Conservation (phyloP, 75 land plant genomes). For the Cunninghamia lanceolata region DNA sequence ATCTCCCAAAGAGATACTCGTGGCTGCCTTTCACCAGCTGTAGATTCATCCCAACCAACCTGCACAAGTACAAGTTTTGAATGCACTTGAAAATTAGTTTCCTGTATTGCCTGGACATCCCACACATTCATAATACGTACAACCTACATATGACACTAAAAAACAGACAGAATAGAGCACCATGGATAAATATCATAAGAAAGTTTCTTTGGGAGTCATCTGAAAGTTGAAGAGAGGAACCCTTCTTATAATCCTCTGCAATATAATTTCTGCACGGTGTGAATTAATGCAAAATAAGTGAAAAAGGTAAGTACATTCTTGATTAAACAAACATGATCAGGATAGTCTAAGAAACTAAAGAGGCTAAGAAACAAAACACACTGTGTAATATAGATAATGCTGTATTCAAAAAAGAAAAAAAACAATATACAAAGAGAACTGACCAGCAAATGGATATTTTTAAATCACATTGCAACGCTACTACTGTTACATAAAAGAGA, state of each 20-base stretch:
- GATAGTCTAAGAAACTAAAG: not conserved
- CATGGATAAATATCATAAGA: not conserved
- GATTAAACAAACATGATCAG: no score
- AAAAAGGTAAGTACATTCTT: not conserved
- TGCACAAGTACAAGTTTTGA: slow-evolving; percentile 14
- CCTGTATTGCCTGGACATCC: not conserved
- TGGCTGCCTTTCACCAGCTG: slow-evolving; percentile 72
- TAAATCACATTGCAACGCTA: not conserved
- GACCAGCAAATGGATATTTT: not conserved
- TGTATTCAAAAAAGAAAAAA: not conserved
- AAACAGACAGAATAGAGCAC: not conserved
- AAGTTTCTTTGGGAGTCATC: not conserved
- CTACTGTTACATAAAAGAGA: not conserved
- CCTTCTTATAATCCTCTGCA: not conserved
- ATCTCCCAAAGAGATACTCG: slow-evolving; percentile 78
- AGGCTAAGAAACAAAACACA: not conserved
- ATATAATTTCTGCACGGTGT: not conserved
- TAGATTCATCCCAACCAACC: slow-evolving; percentile 87
- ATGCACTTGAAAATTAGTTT: not conserved
- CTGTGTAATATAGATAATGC: not conserved
- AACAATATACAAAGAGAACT: not conserved
- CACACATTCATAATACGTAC: not conserved
- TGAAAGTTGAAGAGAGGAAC: not conserved
- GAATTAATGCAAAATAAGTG: not conserved
- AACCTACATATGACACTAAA: not conserved